Conservation (phyloP, 2,329 filamentous ascomycete genomes). For the Tolypocladium sp. region DNA sequence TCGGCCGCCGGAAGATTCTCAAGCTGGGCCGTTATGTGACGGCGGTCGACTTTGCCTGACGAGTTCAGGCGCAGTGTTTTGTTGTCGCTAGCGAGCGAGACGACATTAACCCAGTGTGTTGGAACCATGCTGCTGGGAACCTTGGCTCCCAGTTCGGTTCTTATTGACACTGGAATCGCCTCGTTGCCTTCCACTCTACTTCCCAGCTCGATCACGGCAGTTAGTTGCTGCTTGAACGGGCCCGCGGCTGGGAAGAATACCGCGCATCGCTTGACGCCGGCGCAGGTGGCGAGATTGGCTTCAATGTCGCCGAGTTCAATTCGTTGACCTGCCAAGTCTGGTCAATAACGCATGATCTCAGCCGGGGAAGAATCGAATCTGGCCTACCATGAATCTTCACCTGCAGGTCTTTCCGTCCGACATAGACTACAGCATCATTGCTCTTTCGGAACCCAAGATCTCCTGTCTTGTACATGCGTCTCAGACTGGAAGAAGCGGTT, state of each 20-base stretch:
- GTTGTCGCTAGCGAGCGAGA: background rate
- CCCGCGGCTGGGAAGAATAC: background rate
- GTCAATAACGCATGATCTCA: background rate
- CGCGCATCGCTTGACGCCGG: background rate
- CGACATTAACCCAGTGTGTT: background rate
- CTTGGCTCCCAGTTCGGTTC: background rate
- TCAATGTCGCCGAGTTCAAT: slow-evolving; percentile 32
- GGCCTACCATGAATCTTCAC: slow-evolving; percentile 37
- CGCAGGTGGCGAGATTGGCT: background rate
- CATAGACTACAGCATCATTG: slow-evolving; percentile 28
- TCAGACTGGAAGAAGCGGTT: background rate
- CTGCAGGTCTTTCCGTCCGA: slow-evolving; percentile 47
- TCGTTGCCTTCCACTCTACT: background rate
- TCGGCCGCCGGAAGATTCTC: background rate
- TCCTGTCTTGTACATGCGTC: slow-evolving; percentile 32
- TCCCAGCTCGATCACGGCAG: background rate
- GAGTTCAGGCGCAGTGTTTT: background rate
- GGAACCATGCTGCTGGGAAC: slow-evolving; percentile 1
- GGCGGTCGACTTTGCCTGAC: slow-evolving; percentile 1
- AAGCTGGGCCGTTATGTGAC: background rate
- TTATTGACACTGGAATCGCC: background rate
- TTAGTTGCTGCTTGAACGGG: background rate
- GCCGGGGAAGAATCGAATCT: background rate
- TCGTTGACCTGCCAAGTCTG: slow-evolving; percentile 32
- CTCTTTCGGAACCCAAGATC: slow-evolving; percentile 32